phyloP scores from a whole-genome alignment of 257 asterid genomes.

The Primulina huaijiensis region DNA sequence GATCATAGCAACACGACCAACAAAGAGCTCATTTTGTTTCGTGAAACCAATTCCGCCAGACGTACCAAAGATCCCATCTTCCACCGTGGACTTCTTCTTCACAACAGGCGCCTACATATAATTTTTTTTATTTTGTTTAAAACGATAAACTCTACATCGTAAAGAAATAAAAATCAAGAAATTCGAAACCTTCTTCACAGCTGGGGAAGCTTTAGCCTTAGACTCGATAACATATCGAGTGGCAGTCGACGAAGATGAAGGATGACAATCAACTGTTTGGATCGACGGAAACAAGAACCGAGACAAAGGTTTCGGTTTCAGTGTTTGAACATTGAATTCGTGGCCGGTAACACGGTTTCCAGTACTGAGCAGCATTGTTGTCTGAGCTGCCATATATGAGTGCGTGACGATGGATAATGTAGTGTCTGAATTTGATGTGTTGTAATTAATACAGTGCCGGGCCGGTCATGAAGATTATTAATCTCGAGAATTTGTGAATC shows the following conservation, averaged over 20 bases:
- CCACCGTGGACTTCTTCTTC: slow-evolving; percentile 62
- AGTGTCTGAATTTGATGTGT: not conserved
- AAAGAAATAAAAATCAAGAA: not conserved
- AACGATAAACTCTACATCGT: not conserved
- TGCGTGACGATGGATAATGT: not conserved
- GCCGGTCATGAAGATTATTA: not conserved
- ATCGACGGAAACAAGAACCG: slow-evolving; percentile 39
- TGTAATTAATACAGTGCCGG: not conserved
- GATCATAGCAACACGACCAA: slow-evolving; percentile 93
- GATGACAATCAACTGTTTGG: slow-evolving; percentile 25
- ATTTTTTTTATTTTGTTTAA: not conserved
- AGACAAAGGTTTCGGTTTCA: slow-evolving; percentile 48
- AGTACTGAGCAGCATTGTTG: slow-evolving; percentile 64
- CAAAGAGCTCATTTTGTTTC: slow-evolving; percentile 87
- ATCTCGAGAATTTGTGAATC: slow-evolving; percentile 15
- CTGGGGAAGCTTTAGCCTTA: slow-evolving; percentile 63
- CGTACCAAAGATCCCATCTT: slow-evolving; percentile 89
- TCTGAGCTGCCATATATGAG: slow-evolving; percentile 27
- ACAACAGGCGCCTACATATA: slow-evolving; percentile 28
- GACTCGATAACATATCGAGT: slow-evolving; percentile 62
- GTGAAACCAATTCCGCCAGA: slow-evolving; percentile 93
- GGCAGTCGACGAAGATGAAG: slow-evolving; percentile 24
- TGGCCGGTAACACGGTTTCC: slow-evolving; percentile 35
- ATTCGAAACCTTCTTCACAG: slow-evolving; percentile 41
- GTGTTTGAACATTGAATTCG: slow-evolving; percentile 40